phyloP scores from a whole-genome alignment of 768 basidiomycete genomes.

The Lyophyllum atratum region DNA sequence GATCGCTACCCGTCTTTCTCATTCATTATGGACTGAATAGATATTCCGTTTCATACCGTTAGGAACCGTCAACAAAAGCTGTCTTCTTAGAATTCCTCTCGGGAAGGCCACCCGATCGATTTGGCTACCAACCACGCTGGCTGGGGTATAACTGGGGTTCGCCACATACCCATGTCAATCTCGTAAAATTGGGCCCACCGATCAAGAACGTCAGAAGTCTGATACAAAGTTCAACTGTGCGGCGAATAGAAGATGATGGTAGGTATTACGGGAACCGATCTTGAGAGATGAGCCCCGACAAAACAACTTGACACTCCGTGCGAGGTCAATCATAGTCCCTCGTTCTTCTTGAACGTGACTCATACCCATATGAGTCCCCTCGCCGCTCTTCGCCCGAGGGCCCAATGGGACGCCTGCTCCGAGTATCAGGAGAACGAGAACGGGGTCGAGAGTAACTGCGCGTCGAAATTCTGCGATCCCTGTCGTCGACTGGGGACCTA shows the following conservation, averaged over 20 bases:
- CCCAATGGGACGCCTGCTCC: constrained; percentile 8
- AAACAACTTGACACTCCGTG: background rate
- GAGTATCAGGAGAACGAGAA: constrained; percentile 15
- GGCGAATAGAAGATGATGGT: background rate
- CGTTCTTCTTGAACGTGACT: constrained; percentile 10
- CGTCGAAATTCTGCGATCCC: constrained; percentile 3
- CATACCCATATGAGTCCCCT: constrained; percentile 6
- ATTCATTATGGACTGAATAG: background rate
- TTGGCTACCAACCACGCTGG: background rate
- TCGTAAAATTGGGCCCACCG: constrained; percentile 1
- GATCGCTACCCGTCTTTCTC: background rate
- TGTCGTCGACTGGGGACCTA: constrained; percentile 16
- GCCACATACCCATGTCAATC: constrained; percentile 4
- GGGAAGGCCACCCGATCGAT: background rate
- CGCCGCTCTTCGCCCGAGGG: constrained; percentile 6
- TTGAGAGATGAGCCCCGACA: background rate
- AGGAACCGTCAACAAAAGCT: background rate
- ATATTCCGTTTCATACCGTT: constrained; percentile 3
- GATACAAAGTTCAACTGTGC: background rate
- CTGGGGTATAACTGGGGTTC: background rate
- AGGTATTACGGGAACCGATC: background rate
- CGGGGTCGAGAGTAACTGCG: constrained; percentile 8
- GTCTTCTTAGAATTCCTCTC: background rate
- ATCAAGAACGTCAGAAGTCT: constrained; percentile 6
- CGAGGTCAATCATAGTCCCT: constrained; percentile 15